Evolutionary conservation across 2,329 filamentous ascomycete species (phyloP), one percentile per base, ranked within the genome.

Genomic region (Neofusicoccum sp.): DNA sequence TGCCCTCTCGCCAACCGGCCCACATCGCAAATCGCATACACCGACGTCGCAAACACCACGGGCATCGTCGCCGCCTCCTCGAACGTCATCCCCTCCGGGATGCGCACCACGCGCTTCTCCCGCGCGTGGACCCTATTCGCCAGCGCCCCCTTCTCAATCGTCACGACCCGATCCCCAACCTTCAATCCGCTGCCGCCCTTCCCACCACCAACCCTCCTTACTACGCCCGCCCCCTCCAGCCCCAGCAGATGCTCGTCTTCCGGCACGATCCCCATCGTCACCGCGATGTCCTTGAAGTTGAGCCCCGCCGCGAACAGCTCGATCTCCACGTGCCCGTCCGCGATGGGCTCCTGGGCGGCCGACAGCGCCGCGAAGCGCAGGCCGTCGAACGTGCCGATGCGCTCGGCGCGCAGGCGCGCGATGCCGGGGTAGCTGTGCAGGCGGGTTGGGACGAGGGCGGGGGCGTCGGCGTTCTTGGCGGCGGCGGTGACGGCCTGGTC

Each of bases 31-130:
- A 70, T 20, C 4, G 40, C 49, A 51, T 66, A 63, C 16, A 71
- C 59, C 1, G 63, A 62, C 6, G 67, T 68, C 16, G 51, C 38
- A 28, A 64, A 69, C 3, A 63, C 64, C 1, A 58, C 8, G 3
- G 63, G 48, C 14, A 71, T 61, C 5, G 67, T 67, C 3, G 66
- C 62, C 6, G 67, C 68, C 5, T 69, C 66, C 31, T 67, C 64
- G 24, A 65, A 66, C 4, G 57, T 43, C 41, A 70, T 49, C 2
- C 36, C 28, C 16, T 66, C 63, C 6, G 68, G 66, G n/a, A 70
- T 64, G 1, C 8, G 31, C 14, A 65, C 59, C 3, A 62, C 54
- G 8, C 33, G 44, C 24, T 58, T 43, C 12, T 14, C 33, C 14
- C 26, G 31, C 14, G 28, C 40, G 3, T 40, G 36, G 31, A 57